Conservation (phyloP, 176 grass and related monocot genomes). For the Secale cereale region DNA sequence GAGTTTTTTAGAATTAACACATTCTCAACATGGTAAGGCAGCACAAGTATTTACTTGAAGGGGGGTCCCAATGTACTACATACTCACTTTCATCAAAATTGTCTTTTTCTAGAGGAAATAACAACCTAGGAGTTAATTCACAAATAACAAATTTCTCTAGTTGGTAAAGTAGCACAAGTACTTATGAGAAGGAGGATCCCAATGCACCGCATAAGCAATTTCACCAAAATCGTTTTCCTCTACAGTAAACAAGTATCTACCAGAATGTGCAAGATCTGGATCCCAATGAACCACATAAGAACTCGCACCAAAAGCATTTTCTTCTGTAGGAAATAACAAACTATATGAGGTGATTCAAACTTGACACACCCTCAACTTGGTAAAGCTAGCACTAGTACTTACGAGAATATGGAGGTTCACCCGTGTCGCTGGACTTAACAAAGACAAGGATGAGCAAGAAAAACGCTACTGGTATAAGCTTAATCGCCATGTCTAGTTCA, state of each 20-base stretch:
- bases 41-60: background rate
- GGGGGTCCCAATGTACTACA: background rate
- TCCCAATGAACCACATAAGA: background rate
- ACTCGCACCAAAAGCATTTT: background rate
- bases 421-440: background rate
- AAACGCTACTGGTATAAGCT: background rate
- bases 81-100: background rate
- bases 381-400: background rate
- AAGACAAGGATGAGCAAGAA: background rate
- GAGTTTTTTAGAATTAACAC: background rate
- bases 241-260: background rate
- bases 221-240: background rate
- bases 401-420: background rate
- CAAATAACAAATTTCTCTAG: background rate
- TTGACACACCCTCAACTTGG: too few relatives aligned
- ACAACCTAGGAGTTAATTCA: background rate
- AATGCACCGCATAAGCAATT: background rate
- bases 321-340: background rate
- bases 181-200: background rate
- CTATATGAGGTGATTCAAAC: background rate
- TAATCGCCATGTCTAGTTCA: background rate
- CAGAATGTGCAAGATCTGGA: background rate
- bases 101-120: background rate
- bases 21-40: background rate
- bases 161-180: background rate